Percentiles rank a stretch among this genome's conserved stretches.
phyloP scores from a whole-genome alignment of 441 rosid genomes.

The Syzygium malaccense region DNA sequence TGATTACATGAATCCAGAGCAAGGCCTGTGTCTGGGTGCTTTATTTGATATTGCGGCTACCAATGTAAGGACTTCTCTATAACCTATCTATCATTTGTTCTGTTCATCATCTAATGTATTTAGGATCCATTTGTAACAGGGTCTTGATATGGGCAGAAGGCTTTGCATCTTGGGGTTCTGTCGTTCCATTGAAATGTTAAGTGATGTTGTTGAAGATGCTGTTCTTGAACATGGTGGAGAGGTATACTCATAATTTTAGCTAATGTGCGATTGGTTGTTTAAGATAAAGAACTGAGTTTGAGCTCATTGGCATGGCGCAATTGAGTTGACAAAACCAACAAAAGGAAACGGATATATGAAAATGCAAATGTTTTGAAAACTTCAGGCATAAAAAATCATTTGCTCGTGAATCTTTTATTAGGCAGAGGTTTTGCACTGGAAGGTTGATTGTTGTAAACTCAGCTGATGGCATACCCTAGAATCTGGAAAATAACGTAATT shows the following conservation, averaged over 20 bases:
- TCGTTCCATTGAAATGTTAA: constrained; percentile 92
- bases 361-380: neutral
- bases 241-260: constrained; percentile 24
- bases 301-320: neutral
- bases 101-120: neutral
- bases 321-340: neutral
- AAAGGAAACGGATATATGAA: neutral
- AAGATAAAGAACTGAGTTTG: neutral
- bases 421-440: neutral
- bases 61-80: constrained; percentile 35
- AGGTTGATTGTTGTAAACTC: neutral
- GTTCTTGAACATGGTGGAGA: constrained; percentile 89
- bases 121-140: constrained; percentile 30
- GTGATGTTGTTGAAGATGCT: constrained; percentile 86
- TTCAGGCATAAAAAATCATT: neutral
- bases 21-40: constrained; percentile 80
- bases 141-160: constrained; percentile 85
- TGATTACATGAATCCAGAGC: constrained; percentile 81
- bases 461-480: neutral
- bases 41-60: constrained; percentile 92
- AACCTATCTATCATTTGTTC: neutral
- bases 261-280: neutral
- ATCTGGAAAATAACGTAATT: neutral
- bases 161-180: constrained; percentile 90
- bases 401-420: neutral